Percentiles rank a stretch among this genome's conserved stretches.
These are phyloP conservation scores for Aphanomyces invadans DNA, from an alignment of 352 stramenopile genomes.

Conservation along the genomic window DNA sequence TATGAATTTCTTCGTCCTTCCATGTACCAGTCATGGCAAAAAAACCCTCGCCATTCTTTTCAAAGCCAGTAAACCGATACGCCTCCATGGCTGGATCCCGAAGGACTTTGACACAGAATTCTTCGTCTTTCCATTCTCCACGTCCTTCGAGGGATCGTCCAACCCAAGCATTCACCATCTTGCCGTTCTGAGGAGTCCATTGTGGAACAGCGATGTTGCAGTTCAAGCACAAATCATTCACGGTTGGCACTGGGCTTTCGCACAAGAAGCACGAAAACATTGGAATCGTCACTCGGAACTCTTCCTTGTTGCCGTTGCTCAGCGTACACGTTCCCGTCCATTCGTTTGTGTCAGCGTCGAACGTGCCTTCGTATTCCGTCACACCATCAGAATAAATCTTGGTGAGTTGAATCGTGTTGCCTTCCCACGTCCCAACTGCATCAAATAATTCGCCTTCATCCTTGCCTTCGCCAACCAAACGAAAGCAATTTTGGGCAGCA, in stretches of 20 bases:
- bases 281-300: neutral
- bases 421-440: neutral
- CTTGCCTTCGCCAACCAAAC: slow-evolving; percentile 11
- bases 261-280: neutral
- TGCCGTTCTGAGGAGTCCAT: neutral
- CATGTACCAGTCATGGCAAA: slow-evolving; percentile 5
- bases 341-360: neutral
- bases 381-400: neutral
- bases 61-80: slow-evolving; percentile 6
- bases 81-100: neutral
- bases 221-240: neutral
- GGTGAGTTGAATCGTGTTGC: neutral
- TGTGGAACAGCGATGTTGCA: neutral
- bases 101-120: neutral
- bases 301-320: neutral
- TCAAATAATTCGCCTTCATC: neutral
- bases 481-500: neutral
- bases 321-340: neutral
- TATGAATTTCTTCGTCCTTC: neutral
- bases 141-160: neutral
- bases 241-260: neutral
- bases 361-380: neutral
- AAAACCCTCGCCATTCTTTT: neutral
- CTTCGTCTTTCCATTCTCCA: neutral
- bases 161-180: neutral